phyloP scores from a whole-genome alignment of 805 yeast species.

The Candida incommunis region DNA sequence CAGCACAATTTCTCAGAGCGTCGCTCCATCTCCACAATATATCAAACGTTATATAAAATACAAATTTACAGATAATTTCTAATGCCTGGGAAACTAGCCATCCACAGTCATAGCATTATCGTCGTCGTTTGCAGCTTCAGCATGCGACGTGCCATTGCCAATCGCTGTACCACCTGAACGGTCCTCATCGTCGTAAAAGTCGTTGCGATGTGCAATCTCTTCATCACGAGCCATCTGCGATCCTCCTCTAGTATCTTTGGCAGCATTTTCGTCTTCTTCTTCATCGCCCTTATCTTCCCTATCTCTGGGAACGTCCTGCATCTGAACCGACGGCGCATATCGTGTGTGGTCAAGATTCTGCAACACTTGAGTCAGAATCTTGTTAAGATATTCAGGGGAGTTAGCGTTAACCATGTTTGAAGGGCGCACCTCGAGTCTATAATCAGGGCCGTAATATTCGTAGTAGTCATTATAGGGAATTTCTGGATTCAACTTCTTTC shows the following conservation, averaged over 20 bases:
- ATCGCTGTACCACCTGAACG: constrained; percentile 23
- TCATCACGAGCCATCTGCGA: constrained; percentile 74
- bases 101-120: not conserved
- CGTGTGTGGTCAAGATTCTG: constrained; percentile 77
- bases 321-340: constrained; percentile 94
- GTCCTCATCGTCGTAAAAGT: constrained; percentile 58
- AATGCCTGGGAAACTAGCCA: too few relatives aligned
- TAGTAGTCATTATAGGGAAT: constrained; percentile 90
- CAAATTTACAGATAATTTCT: too few relatives aligned
- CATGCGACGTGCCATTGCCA: constrained; percentile 2
- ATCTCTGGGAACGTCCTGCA: constrained; percentile 79
- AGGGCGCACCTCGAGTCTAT: constrained; percentile 85
- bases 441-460: constrained; percentile 96
- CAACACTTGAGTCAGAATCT: constrained; percentile 63
- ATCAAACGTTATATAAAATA: too few relatives aligned
- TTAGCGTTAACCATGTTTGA: constrained; percentile 95
- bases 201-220: constrained; percentile 55
- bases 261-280: constrained; percentile 67
- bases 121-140: not conserved
- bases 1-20: too few relatives aligned
- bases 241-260: constrained; percentile 85
- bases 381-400: constrained; percentile 80
- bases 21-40: too few relatives aligned
- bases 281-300: constrained; percentile 77
- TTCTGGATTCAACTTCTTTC: constrained; percentile 36